Base-by-base conservation (phyloP, 495 filamentous ascomycete species). In the Penicillium taxi region DNA sequence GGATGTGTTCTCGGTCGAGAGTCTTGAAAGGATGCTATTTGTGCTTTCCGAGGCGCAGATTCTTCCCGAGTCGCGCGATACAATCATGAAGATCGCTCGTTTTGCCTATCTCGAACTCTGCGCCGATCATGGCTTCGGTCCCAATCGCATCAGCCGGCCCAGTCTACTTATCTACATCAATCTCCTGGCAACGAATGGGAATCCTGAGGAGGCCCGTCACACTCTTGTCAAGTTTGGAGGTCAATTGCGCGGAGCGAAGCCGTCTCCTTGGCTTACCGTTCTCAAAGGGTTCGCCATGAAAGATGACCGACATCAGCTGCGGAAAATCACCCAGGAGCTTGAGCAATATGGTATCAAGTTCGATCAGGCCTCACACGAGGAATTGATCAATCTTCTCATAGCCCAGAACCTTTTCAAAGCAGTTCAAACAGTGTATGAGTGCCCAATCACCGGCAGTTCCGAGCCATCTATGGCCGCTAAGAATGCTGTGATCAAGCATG, bases 231-330 rank as follows among this genome's bases (percentile, higher is more conserved):
- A 72, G 26, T 69, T 70, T 33, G 65, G 62, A 53, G 27, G 38
- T 29, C 58, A 53, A 17, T 41, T 64, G 26, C 52, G 53, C 20
- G 48, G 52, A 13, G 36, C 43, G 9, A 56, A 46, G 12, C 55
- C 54, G 15, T 57, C 61, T 6, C 61, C 72, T n/a, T 88, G 82
- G 77, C 58, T 67, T 2, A 50, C 57, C 9, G 63, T 88, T 4
- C 45, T 91, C 22, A 61, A 63, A 20, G 86, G 86, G 2, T 80
- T 89, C 44, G 77, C 76, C 9, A 61, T 63, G 40, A 77, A 85
- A 42, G 72, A 72, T 7, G 73, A 78, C 36, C 38, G 35, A 63
- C 77, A 45, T 37, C 71, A 48, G 67, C 37, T 69, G 5, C 47
- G 41, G 25, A 47, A 45, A 26, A 45, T 59, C 11, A 41, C 42